phyloP scores from a whole-genome alignment of 306 rosid species.

The Lathyrus aphaca region DNA sequence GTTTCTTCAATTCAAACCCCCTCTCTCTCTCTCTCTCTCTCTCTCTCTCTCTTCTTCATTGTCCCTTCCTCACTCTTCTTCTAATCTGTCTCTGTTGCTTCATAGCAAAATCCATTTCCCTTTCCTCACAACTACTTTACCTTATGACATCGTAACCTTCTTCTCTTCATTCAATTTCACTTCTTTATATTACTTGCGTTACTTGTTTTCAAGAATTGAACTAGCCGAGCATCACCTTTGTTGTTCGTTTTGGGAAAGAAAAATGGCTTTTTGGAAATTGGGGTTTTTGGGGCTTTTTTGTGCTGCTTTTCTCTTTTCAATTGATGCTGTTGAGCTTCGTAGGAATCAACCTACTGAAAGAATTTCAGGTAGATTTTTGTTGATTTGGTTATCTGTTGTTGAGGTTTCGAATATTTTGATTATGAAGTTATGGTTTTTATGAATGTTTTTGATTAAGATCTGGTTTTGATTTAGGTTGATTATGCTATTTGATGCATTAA shows the following conservation, averaged over 20 bases:
- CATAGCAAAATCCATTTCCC: slow-evolving; percentile 24
- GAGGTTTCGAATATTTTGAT: slow-evolving; percentile 10
- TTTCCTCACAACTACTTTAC: slow-evolving; percentile 48
- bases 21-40: no score
- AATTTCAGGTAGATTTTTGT: slow-evolving; percentile 68
- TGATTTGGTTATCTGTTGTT: slow-evolving; percentile 6
- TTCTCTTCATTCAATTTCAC: slow-evolving; percentile 34
- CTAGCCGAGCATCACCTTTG: not conserved
- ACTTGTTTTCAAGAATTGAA: not conserved
- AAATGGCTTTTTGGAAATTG: slow-evolving; percentile 59
- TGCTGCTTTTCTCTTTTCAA: slow-evolving; percentile 49
- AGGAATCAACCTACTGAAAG: slow-evolving; percentile 79
- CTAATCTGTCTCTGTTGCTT: slow-evolving; percentile 43
- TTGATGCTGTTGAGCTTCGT: slow-evolving; percentile 59
- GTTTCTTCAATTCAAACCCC: slow-evolving; percentile 42
- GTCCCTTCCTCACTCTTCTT: slow-evolving; percentile 19
- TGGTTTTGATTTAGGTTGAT: slow-evolving; percentile 39
- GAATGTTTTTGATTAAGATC: slow-evolving; percentile 45
- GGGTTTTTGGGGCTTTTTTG: slow-evolving; percentile 53
- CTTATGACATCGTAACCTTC: slow-evolving; percentile 49
- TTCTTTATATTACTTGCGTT: not conserved
- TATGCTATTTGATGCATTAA: slow-evolving; percentile 20
- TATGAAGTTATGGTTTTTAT: slow-evolving; percentile 9
- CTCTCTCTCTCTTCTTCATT: not conserved
- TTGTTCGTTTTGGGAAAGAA: slow-evolving; percentile 11